Evolutionary conservation across 148 eudicot genomes (phyloP).

Genomic region (Camellia lanceoleosa): DNA sequence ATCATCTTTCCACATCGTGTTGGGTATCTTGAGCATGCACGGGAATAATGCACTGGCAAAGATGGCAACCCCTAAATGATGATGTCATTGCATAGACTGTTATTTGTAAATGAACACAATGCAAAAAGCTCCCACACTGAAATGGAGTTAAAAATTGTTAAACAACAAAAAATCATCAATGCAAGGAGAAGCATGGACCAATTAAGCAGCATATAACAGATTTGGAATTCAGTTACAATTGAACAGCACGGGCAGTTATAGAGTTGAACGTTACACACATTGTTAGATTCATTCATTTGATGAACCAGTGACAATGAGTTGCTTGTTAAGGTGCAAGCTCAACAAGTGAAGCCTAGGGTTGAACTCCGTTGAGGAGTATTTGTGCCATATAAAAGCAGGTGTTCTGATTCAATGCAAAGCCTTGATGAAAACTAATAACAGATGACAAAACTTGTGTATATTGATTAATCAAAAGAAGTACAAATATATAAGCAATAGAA

Average conservation of each 20-base stretch:
- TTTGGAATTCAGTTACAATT: not conserved
- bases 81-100: constrained; percentile 2
- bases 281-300: not conserved
- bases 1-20: not conserved
- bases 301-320: not conserved
- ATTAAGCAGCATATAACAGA: not conserved
- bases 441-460: too few relatives aligned
- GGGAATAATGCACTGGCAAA: not conserved
- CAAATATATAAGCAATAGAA: too few relatives aligned
- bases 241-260: not conserved
- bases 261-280: not conserved
- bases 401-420: too few relatives aligned
- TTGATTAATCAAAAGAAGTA: too few relatives aligned
- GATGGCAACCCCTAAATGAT: not conserved
- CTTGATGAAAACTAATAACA: too few relatives aligned
- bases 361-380: too few relatives aligned
- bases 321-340: not conserved
- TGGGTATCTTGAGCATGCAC: not conserved
- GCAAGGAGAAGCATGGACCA: not conserved
- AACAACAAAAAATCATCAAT: not conserved
- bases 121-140: not conserved
- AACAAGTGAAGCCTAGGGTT: not conserved
- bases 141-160: not conserved
- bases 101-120: not conserved
- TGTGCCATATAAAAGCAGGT: too few relatives aligned